These are phyloP conservation scores for Leccinum subrobustum DNA, from an alignment of 1,284 basidiomycete genomes.

Conservation along the genomic window DNA sequence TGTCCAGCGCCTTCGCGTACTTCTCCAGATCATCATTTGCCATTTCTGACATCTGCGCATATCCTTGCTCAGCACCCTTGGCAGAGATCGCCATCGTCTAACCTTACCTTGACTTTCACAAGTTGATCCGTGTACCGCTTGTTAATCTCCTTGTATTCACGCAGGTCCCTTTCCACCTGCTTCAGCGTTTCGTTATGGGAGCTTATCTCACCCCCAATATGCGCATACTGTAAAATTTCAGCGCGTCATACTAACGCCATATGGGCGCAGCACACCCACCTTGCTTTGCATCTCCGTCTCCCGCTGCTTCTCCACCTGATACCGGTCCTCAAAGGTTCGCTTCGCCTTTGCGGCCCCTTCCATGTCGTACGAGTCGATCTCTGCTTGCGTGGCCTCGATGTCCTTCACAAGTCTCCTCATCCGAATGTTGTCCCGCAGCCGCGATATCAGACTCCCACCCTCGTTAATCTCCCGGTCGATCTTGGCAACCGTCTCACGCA, in stretches of 20 bases:
- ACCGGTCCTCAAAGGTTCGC: conserved; percentile 83
- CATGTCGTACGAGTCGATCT: conserved; percentile 78
- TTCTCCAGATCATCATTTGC: conserved; percentile 96
- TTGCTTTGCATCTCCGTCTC: conserved; percentile 71
- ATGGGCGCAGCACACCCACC: conserved; percentile 43
- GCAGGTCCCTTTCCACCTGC: conserved; percentile 70
- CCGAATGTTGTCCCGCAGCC: conserved; percentile 85
- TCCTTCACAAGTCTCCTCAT: conserved; percentile 70
- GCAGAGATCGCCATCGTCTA: conserved; percentile 1
- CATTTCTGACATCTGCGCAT: conserved; percentile 79
- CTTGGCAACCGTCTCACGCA: conserved; percentile 50
- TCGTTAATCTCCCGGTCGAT: conserved; percentile 76
- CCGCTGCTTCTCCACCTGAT: conserved; percentile 66
- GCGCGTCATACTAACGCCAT: neutral
- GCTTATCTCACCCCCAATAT: conserved; percentile 79
- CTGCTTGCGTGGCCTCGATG: conserved; percentile 64
- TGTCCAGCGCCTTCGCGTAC: conserved; percentile 94
- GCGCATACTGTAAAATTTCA: conserved; percentile 59
- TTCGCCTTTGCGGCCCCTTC: conserved; percentile 80
- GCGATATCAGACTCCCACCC: conserved; percentile 66
- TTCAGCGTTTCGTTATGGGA: conserved; percentile 73
- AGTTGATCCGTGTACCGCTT: conserved; percentile 88
- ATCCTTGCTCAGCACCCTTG: neutral
- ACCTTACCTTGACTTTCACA: conserved; percentile 85
- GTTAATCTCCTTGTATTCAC: conserved; percentile 86